Conservation (phyloP, 768 basidiomycete genomes). For the Boletus rubropictus region DNA sequence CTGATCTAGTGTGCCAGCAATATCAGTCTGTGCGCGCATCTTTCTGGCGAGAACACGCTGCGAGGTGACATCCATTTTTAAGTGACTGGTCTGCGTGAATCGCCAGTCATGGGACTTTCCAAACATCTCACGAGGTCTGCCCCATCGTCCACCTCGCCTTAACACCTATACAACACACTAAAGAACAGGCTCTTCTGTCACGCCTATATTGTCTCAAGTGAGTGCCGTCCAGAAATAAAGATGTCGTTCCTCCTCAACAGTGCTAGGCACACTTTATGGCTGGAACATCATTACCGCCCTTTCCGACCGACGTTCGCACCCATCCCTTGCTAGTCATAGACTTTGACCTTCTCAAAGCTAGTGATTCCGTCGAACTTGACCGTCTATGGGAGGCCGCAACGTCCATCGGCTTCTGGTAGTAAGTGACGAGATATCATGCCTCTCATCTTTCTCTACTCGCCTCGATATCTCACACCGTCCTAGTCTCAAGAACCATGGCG, state of each 20-base stretch:
- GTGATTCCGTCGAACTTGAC: slow-evolving; percentile 36
- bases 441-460: neutral
- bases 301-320: slow-evolving; percentile 40
- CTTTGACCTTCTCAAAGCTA: slow-evolving; percentile 32
- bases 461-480: neutral
- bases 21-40: no score
- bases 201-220: neutral
- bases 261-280: slow-evolving; percentile 24
- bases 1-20: neutral
- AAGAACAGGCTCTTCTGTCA: neutral
- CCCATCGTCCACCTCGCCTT: neutral
- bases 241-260: neutral
- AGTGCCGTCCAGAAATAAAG: neutral
- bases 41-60: no score
- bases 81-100: no score
- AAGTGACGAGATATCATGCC: slow-evolving; percentile 19
- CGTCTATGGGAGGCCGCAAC: slow-evolving; percentile 45
- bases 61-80: no score
- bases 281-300: slow-evolving; percentile 33
- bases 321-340: slow-evolving; percentile 45
- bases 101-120: no score
- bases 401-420: slow-evolving; percentile 51
- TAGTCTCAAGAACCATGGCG: slow-evolving; percentile 42
- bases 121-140: neutral
- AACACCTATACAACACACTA: neutral